These are phyloP conservation scores for Rhizoctonia solani DNA, from an alignment of 1,284 basidiomycete genomes.

Conservation along the genomic window DNA sequence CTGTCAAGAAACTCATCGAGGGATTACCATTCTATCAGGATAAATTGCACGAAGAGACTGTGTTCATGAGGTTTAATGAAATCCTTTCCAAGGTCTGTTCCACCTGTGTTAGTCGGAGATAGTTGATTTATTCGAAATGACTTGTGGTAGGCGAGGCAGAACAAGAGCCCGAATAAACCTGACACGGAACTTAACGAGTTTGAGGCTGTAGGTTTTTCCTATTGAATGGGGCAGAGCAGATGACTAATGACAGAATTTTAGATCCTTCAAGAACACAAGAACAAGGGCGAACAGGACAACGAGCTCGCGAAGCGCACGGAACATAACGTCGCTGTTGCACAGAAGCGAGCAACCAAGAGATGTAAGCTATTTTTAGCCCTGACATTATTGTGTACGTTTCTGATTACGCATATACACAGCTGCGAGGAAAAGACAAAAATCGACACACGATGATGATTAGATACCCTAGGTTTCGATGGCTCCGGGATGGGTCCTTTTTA, in stretches of 20 bases:
- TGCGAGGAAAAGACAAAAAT: constrained; percentile 22
- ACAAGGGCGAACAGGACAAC: constrained; percentile 89
- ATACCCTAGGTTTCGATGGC: too few species aligned
- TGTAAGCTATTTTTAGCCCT: constrained; percentile 2
- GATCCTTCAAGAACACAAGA: constrained; percentile 82
- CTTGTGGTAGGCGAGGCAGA: constrained; percentile 64
- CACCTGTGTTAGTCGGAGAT: neutral
- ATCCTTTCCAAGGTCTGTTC: constrained; percentile 73
- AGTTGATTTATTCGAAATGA: neutral
- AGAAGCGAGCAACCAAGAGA: constrained; percentile 4
- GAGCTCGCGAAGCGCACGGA: constrained; percentile 54
- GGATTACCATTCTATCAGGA: constrained; percentile 91
- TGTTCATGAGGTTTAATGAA: constrained; percentile 85
- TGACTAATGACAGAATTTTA: constrained; percentile 45
- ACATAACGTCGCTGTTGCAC: constrained; percentile 23
- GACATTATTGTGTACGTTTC: neutral
- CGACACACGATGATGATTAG: constrained; percentile 22
- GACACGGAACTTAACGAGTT: constrained; percentile 90
- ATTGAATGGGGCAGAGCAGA: neutral
- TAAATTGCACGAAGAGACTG: constrained; percentile 87
- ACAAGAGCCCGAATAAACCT: constrained; percentile 88
- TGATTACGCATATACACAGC: neutral
- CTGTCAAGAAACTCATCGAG: constrained; percentile 95
- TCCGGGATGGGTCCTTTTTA: neutral
- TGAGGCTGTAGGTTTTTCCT: constrained; percentile 59